Evolutionary conservation across 148 eudicot species (phyloP).

Genomic region (Cornus suecica): DNA sequence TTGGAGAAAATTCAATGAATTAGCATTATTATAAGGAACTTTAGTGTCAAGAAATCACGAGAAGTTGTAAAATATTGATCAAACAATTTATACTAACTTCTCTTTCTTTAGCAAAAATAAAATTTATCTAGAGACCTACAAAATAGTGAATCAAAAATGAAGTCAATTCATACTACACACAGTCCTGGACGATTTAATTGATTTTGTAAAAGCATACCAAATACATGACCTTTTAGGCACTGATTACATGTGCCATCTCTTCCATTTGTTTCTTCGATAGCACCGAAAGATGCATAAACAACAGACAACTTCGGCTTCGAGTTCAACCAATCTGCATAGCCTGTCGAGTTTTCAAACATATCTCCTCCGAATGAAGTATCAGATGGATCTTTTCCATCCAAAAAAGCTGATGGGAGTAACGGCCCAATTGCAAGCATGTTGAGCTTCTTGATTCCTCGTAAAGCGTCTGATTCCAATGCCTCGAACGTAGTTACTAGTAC

Average conservation of each 20-base stretch:
- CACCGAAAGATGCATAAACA: neutral
- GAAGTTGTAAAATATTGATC: too few species aligned
- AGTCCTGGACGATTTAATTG: too few species aligned
- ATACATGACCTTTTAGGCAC: too few species aligned
- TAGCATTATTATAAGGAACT: too few species aligned
- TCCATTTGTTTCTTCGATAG: neutral
- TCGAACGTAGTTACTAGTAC: slow-evolving; percentile 49
- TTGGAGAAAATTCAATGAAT: too few species aligned
- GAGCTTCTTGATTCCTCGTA: slow-evolving; percentile 20
- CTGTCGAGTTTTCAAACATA: neutral
- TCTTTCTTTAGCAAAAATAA: too few species aligned
- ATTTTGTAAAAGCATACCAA: too few species aligned
- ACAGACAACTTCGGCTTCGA: slow-evolving; percentile 27
- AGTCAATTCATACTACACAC: too few species aligned
- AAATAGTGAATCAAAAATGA: too few species aligned
- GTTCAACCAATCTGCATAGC: neutral
- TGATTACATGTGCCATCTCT: neutral
- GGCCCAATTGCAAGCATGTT: slow-evolving; percentile 33
- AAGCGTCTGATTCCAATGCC: slow-evolving; percentile 33
- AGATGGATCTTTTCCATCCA: slow-evolving; percentile 17
- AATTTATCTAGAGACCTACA: too few species aligned
- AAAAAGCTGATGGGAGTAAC: slow-evolving; percentile 27
- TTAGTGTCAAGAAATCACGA: too few species aligned
- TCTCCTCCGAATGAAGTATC: slow-evolving; percentile 10
- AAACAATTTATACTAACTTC: too few species aligned